These are phyloP conservation scores for Ganoderma leucocontextum DNA, from an alignment of 1,284 basidiomycete species.

Conservation along the genomic window DNA sequence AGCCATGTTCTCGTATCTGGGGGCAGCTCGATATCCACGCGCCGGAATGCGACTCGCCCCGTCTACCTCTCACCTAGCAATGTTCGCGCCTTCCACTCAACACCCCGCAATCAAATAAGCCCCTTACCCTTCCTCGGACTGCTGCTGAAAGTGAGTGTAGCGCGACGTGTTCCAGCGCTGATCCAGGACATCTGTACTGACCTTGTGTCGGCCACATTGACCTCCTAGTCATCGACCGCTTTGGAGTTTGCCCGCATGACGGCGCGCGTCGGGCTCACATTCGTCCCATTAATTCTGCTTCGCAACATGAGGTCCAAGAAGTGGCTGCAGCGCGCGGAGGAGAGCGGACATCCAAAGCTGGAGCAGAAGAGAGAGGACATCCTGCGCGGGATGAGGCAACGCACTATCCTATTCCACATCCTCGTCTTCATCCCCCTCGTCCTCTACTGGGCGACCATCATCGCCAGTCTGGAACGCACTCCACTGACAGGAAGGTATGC, in stretches of 20 bases:
- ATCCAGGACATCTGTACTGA: constrained; percentile 14
- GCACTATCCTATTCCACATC: constrained; percentile 60
- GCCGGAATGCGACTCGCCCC: neutral
- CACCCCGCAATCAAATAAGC: constrained; percentile 43
- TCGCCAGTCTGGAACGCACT: constrained; percentile 83
- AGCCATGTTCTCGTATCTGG: neutral
- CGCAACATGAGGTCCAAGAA: constrained; percentile 60
- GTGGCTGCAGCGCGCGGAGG: constrained; percentile 58
- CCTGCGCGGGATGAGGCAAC: constrained; percentile 55
- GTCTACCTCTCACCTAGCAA: neutral
- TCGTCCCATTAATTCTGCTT: constrained; percentile 71
- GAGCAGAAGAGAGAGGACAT: constrained; percentile 58
- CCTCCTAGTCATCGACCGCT: constrained; percentile 56
- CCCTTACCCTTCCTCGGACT: constrained; percentile 51
- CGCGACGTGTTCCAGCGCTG: too few relatives aligned
- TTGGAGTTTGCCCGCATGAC: constrained; percentile 72
- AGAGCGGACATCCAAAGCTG: constrained; percentile 57
- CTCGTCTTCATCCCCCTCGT: constrained; percentile 73
- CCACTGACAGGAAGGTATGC: constrained; percentile 84
- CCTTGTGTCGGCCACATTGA: constrained; percentile 24
- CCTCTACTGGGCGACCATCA: constrained; percentile 78
- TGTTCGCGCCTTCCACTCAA: constrained; percentile 50
- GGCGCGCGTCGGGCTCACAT: constrained; percentile 73
- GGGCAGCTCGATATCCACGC: neutral
- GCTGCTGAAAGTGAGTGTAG: constrained; percentile 55